Base-by-base conservation (phyloP, 345 rosid genomes). In the Firmiana major region DNA sequence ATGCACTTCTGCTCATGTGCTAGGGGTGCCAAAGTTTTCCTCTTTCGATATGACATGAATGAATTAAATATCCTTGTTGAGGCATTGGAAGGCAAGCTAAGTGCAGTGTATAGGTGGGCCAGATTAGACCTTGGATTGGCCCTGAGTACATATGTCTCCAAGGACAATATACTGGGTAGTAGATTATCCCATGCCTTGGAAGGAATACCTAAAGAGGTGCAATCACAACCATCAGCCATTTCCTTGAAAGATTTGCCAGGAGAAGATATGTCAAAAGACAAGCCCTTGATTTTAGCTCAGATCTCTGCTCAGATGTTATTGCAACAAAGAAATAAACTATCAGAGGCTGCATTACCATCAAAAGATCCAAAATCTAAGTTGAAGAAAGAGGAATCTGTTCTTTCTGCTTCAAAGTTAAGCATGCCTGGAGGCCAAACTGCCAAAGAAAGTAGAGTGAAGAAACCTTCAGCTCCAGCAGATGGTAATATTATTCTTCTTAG, bases 101-200 rank as follows among this genome's bases (percentile, higher is more conserved):
- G 97, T 83, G 91, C 99, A 70, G 87, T 97, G 34, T 97, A 94
- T 85, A 87, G 96, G 87, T 97, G 99, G 99, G 97, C 97, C n/a
- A 90, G 86, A 84, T 91, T 86, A 43, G 98, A 94, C 88, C 94
- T 97, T 80, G 99, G 98, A 73, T 84, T 97, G 66, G 93, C 96
- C 74, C 85, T 94, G 82, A 87, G 89, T 83, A 89, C 93, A 58
- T 77, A 76, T 12, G 51, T 85, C 75, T 77, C 91, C 19, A 89
- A 78, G 66, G 89, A 81, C 79, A 90, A 79, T 46, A 63, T 67
- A 67, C 85, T 77, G 24, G 79, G 75, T 26, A 83, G 74, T 84
- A 88, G 85, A n/a, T 49, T 86, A 59, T 79, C 88, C 73, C 71
- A 69, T 83, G 46, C 84, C 22, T 68, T 77, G 21, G 91, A 90